phyloP scores from a whole-genome alignment of 2,329 filamentous ascomycete species.

The Tympanopsis confertula region DNA sequence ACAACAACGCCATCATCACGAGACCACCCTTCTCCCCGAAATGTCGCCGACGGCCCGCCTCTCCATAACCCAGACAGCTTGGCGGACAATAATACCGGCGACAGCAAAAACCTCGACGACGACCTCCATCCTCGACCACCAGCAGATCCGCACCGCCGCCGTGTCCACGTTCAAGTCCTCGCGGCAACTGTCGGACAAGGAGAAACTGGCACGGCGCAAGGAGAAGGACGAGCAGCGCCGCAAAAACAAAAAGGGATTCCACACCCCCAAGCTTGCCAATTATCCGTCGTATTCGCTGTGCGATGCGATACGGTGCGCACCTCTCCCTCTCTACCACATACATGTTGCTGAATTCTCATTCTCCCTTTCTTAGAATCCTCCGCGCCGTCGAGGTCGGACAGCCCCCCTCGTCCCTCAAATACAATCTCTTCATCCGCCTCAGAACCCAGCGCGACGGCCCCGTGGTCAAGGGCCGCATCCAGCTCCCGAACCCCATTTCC shows the following conservation, averaged over 20 bases:
- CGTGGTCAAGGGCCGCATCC: conserved; percentile 75
- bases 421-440: conserved; percentile 76
- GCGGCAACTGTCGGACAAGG: background rate
- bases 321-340: background rate
- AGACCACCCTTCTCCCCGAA: too few species aligned
- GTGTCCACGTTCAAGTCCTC: too few species aligned
- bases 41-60: too few species aligned
- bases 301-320: conserved; percentile 76
- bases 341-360: background rate
- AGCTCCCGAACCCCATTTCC: conserved; percentile 79
- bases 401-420: conserved; percentile 64
- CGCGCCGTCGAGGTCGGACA: conserved; percentile 85
- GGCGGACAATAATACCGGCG: too few species aligned
- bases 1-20: too few species aligned
- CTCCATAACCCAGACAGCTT: too few species aligned
- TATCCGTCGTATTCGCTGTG: conserved; percentile 69
- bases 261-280: conserved; percentile 47
- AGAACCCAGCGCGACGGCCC: conserved; percentile 76
- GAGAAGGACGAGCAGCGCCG: conserved; percentile 43
- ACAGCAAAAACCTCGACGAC: too few species aligned
- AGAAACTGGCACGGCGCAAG: conserved; percentile 15
- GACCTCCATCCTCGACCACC: too few species aligned
- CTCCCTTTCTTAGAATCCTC: conserved; percentile 58
- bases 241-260: conserved; percentile 56
- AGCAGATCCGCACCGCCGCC: too few species aligned